Base-by-base conservation (phyloP, 2,329 filamentous ascomycete species). In the Botrytis cinerea region DNA sequence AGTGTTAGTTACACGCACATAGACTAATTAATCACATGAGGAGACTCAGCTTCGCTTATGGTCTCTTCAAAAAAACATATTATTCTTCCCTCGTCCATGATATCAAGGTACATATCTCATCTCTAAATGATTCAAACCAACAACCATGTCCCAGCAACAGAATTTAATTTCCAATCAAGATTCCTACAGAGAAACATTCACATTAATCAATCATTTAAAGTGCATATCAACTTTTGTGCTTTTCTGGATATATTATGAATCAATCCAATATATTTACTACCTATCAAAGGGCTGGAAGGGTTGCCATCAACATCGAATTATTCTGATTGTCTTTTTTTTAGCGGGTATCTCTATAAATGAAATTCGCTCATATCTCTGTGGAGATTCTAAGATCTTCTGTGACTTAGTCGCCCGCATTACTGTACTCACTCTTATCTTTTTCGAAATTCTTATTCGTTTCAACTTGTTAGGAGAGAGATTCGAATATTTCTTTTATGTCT, bases 321-420 rank as follows among this genome's bases (percentile, higher is more conserved):
- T 7, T n/a, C n/a, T 54, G 25, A 16, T 54, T 1, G 0, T 1
- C 12, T n/a, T 16, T 1, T 51, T 16, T 54, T 6, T 6, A 16
- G 14, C n/a, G 12, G 12, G 48, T n/a, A 4, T 7, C 4, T 0
- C n/a, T 54, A 16, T 54, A 16, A 7, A n/a, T n/a, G 6, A 3
- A n/a, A 5, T 0, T 12, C 12, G 1, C 12, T n/a, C 25, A n/a
- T 0, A n/a, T 16, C 4, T n/a, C 6, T 54, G 14, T 12, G 12
- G 48, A n/a, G 25, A 16, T 54, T 54, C 10, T n/a, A n/a, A 1
- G 6, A 7, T 14, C 2, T 54, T 6, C 48, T n/a, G 14, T 7
- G 25, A n/a, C 10, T 4, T 12, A 51, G 25, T 14, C 25, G 0
- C 25, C 25, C 4, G 10, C 5, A 2, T 12, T 3, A n/a, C 5